A percentile compares a stretch with the other conserved stretches of the same genome.
phyloP scores from a whole-genome alignment of 202 grass and related monocot species.

The Eragrostis tef region DNA sequence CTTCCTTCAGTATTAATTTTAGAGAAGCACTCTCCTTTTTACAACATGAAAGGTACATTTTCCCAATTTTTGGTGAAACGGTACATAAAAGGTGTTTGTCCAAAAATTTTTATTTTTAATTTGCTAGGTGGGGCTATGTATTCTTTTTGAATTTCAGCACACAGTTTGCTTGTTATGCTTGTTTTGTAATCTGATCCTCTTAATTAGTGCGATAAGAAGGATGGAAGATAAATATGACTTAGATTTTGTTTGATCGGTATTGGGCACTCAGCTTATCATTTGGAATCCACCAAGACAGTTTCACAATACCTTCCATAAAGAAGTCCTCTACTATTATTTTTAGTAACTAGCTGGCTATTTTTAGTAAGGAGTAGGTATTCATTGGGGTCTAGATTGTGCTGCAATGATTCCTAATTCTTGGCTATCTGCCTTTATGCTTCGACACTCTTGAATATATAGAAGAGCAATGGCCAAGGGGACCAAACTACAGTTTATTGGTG shows the following conservation, averaged over 20 bases:
- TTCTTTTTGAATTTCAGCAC: neutral
- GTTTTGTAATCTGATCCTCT: neutral
- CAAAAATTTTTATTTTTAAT: neutral
- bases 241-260: conserved; percentile 2
- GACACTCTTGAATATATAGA: neutral
- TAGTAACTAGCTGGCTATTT: neutral
- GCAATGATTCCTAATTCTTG: conserved; percentile 8
- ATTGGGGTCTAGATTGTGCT: conserved; percentile 27
- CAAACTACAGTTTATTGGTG: conserved; percentile 13
- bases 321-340: neutral
- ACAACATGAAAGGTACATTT: neutral
- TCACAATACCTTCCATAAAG: neutral
- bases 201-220: neutral
- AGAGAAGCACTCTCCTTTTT: neutral
- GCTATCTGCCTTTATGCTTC: neutral
- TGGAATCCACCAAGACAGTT: neutral
- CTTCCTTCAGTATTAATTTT: neutral
- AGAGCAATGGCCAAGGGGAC: neutral
- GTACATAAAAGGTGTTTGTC: too few species aligned
- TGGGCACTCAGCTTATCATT: neutral
- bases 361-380: conserved; percentile 2
- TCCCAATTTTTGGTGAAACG: neutral
- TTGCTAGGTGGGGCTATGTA: neutral
- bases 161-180: neutral
- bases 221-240: neutral